Evolutionary conservation across 345 rosid genomes (phyloP).

Genomic region (Dovyalis caffra): DNA sequence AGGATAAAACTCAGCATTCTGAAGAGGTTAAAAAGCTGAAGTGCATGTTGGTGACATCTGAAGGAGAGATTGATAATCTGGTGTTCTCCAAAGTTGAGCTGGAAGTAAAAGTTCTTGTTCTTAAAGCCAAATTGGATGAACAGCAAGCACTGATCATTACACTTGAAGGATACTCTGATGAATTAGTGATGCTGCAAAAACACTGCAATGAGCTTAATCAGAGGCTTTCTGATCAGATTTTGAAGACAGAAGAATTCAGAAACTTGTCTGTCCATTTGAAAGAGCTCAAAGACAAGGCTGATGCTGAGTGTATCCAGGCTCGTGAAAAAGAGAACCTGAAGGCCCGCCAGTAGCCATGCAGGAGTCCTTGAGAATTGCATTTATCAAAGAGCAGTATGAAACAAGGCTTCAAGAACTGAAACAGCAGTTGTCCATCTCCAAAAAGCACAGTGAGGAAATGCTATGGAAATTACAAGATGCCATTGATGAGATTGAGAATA

Average conservation of each 20-base stretch:
- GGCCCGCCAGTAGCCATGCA: constrained; percentile 62
- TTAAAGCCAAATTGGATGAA: constrained; percentile 59
- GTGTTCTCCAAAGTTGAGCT: constrained; percentile 55
- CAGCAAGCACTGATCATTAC: constrained; percentile 35
- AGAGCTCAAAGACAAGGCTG: constrained; percentile 88
- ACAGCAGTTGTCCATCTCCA: constrained; percentile 79
- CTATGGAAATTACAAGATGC: constrained; percentile 91
- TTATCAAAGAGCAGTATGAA: constrained; percentile 94
- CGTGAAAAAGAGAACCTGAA: constrained; percentile 53
- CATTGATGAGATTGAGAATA: constrained; percentile 72
- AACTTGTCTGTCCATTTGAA: constrained; percentile 73
- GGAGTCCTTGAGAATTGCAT: constrained; percentile 93
- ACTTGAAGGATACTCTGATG: constrained; percentile 35
- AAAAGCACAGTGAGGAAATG: constrained; percentile 88
- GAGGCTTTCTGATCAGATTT: constrained; percentile 74
- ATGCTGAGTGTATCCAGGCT: constrained; percentile 59
- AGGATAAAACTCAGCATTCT: constrained; percentile 38
- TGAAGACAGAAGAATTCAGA: constrained; percentile 86
- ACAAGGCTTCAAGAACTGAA: constrained; percentile 79
- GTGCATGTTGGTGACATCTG: constrained; percentile 40
- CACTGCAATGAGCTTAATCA: constrained; percentile 58
- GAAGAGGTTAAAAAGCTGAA: constrained; percentile 53
- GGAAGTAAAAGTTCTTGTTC: constrained; percentile 48
- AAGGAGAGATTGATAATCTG: constrained; percentile 58
- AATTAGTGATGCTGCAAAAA: constrained; percentile 41